Conservation (phyloP, 176 grass and related monocot genomes). For the Panicum miliaceum region DNA sequence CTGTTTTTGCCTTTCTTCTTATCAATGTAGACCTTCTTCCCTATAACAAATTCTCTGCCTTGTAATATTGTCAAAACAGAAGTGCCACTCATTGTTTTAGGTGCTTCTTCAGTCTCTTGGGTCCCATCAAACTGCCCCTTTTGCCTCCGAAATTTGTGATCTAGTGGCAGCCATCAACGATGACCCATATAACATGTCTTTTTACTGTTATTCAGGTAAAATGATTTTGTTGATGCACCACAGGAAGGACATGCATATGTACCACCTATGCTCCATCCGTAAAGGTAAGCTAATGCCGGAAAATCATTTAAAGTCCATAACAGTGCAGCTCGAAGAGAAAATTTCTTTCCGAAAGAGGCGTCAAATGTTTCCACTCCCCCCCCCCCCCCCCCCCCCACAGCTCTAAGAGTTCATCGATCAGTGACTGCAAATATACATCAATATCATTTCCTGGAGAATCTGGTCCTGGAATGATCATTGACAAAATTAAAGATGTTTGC, state of each 20-base stretch:
- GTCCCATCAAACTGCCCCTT: neutral
- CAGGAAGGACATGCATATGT: slow-evolving; percentile 11
- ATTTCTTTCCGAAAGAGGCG: too few species aligned
- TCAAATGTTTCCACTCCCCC: too few species aligned
- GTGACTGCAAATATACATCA: too few species aligned
- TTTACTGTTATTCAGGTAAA: neutral
- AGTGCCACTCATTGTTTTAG: neutral
- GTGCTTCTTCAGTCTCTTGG: neutral
- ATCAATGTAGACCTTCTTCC: neutral
- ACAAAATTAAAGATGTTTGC: too few species aligned
- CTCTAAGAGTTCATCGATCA: too few species aligned
- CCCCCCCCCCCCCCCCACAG: too few species aligned
- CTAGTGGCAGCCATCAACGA: neutral
- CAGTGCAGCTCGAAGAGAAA: too few species aligned
- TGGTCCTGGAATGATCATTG: too few species aligned
- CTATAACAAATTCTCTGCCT: neutral
- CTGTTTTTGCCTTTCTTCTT: too few species aligned
- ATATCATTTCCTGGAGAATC: too few species aligned
- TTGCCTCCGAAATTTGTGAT: neutral
- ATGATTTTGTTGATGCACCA: neutral
- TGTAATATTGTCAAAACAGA: neutral
- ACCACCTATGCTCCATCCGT: slow-evolving; percentile 1
- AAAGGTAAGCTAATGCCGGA: slow-evolving; percentile 15
- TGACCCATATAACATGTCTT: neutral
- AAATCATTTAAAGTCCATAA: too few species aligned